phyloP scores from a whole-genome alignment of 192 early-diverging fungal genomes.

The Coemansia sp. region DNA sequence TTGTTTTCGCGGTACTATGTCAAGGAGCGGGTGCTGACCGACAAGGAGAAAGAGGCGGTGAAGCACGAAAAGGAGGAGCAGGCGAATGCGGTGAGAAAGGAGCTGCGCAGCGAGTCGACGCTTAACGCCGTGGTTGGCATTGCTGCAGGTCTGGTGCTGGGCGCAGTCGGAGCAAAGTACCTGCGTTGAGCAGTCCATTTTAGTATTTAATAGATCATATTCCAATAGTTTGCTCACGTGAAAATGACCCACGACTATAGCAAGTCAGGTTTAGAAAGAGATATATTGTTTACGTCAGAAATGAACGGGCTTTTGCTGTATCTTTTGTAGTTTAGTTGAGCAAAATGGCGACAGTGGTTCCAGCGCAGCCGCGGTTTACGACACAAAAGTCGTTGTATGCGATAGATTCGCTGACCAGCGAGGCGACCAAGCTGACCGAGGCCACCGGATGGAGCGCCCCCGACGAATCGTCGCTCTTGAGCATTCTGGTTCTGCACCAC shows the following conservation, averaged over 20 bases:
- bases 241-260: slow-evolving; percentile 1
- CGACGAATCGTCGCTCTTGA: slow-evolving; percentile 35
- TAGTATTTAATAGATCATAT: too few species aligned
- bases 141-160: slow-evolving; percentile 25
- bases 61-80: slow-evolving; percentile 15
- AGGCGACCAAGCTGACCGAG: slow-evolving; percentile 3
- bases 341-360: slow-evolving; percentile 19
- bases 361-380: slow-evolving; percentile 34
- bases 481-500: slow-evolving; percentile 35
- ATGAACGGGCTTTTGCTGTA: neutral
- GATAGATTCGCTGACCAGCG: slow-evolving; percentile 24
- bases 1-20: slow-evolving; percentile 76
- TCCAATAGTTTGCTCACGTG: slow-evolving; percentile 9
- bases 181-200: neutral
- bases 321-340: neutral
- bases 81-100: slow-evolving; percentile 24
- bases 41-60: slow-evolving; percentile 35
- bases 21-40: slow-evolving; percentile 55
- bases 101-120: slow-evolving; percentile 42
- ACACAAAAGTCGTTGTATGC: slow-evolving; percentile 32
- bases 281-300: neutral
- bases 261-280: neutral
- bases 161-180: slow-evolving; percentile 22
- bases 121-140: slow-evolving; percentile 26
- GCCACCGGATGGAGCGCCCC: slow-evolving; percentile 1